Evolutionary conservation across 768 basidiomycete species (phyloP).

Genomic region (Mycena capillaripes): DNA sequence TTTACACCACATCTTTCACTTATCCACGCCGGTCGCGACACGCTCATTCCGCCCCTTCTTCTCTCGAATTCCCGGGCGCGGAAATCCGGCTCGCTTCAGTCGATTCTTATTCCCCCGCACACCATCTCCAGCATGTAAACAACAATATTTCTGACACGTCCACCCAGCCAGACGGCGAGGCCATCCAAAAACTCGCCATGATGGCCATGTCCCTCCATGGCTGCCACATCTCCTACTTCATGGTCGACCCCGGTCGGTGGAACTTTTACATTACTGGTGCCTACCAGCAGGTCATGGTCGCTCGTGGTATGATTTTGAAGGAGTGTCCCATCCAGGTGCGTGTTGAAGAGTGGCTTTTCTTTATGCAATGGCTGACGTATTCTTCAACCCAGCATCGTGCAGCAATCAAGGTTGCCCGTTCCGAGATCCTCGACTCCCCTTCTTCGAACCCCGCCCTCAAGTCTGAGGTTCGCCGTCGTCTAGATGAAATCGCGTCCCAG

Average conservation of each 20-base stretch:
- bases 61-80: constrained; percentile 70
- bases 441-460: constrained; percentile 86
- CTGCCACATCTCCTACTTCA: constrained; percentile 81
- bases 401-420: constrained; percentile 90
- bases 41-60: constrained; percentile 72
- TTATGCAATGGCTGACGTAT: constrained; percentile 36
- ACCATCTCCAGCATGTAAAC: constrained; percentile 56
- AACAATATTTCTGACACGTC: constrained; percentile 54
- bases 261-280: constrained; percentile 93
- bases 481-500: constrained; percentile 95
- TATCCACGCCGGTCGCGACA: constrained; percentile 87
- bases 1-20: constrained; percentile 95
- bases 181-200: constrained; percentile 83
- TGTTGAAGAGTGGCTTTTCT: constrained; percentile 30
- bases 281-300: constrained; percentile 93
- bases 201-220: constrained; percentile 86
- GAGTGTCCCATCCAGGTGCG: constrained; percentile 89
- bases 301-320: constrained; percentile 90
- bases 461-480: constrained; percentile 81
- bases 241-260: constrained; percentile 82
- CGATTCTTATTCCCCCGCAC: constrained; percentile 54
- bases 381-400: constrained; percentile 74
- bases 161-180: constrained; percentile 71
- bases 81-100: constrained; percentile 62
- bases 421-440: constrained; percentile 92